Evolutionary conservation across 805 yeast genomes (phyloP).

Genomic region (Candida pseudoglaebosa): DNA sequence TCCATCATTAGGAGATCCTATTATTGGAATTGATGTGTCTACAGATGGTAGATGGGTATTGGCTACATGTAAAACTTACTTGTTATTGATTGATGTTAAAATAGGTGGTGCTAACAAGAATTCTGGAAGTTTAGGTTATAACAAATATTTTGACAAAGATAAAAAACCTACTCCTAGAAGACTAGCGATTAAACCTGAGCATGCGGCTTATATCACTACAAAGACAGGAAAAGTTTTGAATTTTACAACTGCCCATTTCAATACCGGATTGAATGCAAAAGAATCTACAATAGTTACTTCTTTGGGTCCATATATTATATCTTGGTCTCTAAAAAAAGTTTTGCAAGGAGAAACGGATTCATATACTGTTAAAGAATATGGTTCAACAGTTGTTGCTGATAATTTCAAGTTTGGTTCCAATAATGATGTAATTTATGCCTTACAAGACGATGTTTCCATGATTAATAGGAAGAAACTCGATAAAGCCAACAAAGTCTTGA

Average conservation of each 20-base stretch:
- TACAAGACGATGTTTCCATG: slow-evolving; percentile 73
- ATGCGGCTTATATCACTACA: slow-evolving; percentile 56
- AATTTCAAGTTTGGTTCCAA: slow-evolving; percentile 74
- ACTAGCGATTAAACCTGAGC: slow-evolving; percentile 66
- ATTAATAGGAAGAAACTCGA: slow-evolving; percentile 57
- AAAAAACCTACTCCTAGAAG: slow-evolving; percentile 67
- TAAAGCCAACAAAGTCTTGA: slow-evolving; percentile 38
- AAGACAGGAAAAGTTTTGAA: slow-evolving; percentile 44
- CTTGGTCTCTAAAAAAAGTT: slow-evolving; percentile 70
- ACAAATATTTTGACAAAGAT: slow-evolving; percentile 58
- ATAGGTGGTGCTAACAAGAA: slow-evolving; percentile 58
- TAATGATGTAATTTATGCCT: slow-evolving; percentile 66
- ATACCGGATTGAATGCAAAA: slow-evolving; percentile 58
- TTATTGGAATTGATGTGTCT: slow-evolving; percentile 64
- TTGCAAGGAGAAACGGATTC: slow-evolving; percentile 38
- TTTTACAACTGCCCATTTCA: slow-evolving; percentile 76
- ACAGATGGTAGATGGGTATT: slow-evolving; percentile 79
- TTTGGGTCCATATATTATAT: slow-evolving; percentile 75
- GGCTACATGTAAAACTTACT: slow-evolving; percentile 72
- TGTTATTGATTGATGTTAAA: slow-evolving; percentile 64
- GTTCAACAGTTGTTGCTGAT: slow-evolving; percentile 63
- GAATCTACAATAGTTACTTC: slow-evolving; percentile 75
- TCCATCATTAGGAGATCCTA: slow-evolving; percentile 79
- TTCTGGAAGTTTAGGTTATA: slow-evolving; percentile 59
- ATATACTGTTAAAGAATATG: slow-evolving; percentile 62